Conservation (phyloP, 176 grass and related monocot species). For the Raddia distichophylla region DNA sequence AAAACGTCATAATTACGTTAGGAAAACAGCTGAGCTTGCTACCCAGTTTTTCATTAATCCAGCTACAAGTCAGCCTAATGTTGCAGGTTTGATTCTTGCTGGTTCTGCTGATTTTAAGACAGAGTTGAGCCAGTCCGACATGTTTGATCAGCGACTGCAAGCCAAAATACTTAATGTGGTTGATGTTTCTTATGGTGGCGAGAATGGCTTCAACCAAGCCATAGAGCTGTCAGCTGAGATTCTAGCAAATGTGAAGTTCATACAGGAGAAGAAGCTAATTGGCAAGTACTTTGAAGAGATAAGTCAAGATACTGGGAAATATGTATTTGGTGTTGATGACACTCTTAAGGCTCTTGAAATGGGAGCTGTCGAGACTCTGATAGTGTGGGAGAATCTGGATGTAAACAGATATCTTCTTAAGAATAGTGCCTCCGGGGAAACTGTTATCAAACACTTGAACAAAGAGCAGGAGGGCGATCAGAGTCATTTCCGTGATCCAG, state of each 20-base stretch:
- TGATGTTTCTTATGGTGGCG: constrained; percentile 59
- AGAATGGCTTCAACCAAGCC: constrained; percentile 63
- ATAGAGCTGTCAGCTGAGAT: constrained; percentile 62
- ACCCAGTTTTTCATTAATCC: constrained; percentile 60
- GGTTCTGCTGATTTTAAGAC: constrained; percentile 66
- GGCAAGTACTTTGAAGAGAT: constrained; percentile 63
- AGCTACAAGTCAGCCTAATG: constrained; percentile 61
- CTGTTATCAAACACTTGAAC: constrained; percentile 52
- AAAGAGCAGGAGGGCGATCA: constrained; percentile 55
- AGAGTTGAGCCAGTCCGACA: constrained; percentile 57
- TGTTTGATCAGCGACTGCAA: constrained; percentile 60
- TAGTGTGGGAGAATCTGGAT: constrained; percentile 64
- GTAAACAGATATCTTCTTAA: constrained; percentile 51
- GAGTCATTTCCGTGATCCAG: constrained; percentile 46
- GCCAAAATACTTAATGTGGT: constrained; percentile 60
- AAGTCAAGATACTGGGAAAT: constrained; percentile 64
- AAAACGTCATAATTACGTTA: constrained; percentile 60
- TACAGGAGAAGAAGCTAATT: constrained; percentile 60
- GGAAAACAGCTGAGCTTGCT: constrained; percentile 61
- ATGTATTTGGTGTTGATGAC: constrained; percentile 59
- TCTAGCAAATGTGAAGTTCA: constrained; percentile 57
- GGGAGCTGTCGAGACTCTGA: constrained; percentile 60
- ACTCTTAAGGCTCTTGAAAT: constrained; percentile 62
- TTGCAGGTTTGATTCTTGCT: constrained; percentile 55
- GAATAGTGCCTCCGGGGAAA: constrained; percentile 44